Evolutionary conservation across 2,329 filamentous ascomycete species (phyloP).

Genomic region (Pseudogymnoascus sp.): DNA sequence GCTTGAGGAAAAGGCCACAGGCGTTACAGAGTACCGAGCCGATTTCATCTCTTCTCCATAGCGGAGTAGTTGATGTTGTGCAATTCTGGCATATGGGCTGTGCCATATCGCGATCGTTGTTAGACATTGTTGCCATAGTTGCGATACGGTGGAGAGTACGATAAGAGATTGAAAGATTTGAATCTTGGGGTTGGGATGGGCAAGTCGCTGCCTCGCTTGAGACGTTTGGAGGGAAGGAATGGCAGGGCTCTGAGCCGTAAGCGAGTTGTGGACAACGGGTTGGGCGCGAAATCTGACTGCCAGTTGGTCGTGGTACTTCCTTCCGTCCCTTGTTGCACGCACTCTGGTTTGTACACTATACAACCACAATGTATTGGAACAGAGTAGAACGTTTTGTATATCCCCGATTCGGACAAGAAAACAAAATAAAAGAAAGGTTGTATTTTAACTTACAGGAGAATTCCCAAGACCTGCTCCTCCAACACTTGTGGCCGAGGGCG

Average conservation of each 20-base stretch:
- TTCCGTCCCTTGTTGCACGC: neutral
- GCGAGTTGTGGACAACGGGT: conserved; percentile 17
- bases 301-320: conserved; percentile 7
- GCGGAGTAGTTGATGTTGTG: conserved; percentile 84
- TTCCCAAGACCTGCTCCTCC: conserved; percentile 48
- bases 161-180: conserved; percentile 13
- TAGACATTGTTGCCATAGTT: conserved; percentile 48
- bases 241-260: conserved; percentile 8
- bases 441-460: conserved; percentile 44
- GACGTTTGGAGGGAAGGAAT: neutral
- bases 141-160: conserved; percentile 12
- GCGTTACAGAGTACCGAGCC: conserved; percentile 97
- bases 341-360: neutral
- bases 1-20: conserved; percentile 93
- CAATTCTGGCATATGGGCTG: conserved; percentile 98
- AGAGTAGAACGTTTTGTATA: conserved; percentile 5
- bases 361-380: neutral
- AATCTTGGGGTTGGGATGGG: conserved; percentile 13
- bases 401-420: conserved; percentile 14
- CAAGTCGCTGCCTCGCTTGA: conserved; percentile 9
- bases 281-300: conserved; percentile 15
- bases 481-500: conserved; percentile 53
- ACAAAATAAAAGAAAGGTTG: conserved; percentile 13
- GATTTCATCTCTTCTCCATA: conserved; percentile 95
- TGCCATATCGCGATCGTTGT: conserved; percentile 42